Evolutionary conservation across 768 basidiomycete species (phyloP).

Genomic region (Austroboletus eburneus): DNA sequence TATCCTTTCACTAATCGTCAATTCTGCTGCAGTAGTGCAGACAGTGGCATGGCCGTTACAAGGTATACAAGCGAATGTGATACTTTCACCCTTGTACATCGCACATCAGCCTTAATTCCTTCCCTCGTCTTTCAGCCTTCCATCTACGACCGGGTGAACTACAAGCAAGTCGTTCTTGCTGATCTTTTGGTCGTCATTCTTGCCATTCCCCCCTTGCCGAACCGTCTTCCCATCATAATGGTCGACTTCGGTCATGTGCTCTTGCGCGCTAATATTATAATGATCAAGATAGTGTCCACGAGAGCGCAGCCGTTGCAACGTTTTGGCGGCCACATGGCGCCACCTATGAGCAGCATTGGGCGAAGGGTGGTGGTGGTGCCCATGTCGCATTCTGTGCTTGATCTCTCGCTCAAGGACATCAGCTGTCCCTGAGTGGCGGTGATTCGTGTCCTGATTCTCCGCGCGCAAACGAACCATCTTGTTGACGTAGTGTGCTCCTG

Average conservation of each 20-base stretch:
- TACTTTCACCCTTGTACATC: too few relatives aligned
- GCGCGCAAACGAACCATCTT: slow-evolving; percentile 44
- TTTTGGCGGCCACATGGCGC: slow-evolving; percentile 43
- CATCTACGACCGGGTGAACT: slow-evolving; percentile 64
- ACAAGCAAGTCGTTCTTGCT: slow-evolving; percentile 49
- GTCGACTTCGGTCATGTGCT: slow-evolving; percentile 80
- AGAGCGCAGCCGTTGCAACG: slow-evolving; percentile 44
- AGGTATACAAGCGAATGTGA: too few relatives aligned
- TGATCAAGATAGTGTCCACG: slow-evolving; percentile 53
- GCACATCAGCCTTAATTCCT: too few relatives aligned
- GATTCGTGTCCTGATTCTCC: slow-evolving; percentile 24
- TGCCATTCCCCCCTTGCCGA: slow-evolving; percentile 32
- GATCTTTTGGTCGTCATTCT: slow-evolving; percentile 11
- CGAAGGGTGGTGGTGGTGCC: slow-evolving; percentile 16
- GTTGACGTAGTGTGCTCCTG: slow-evolving; percentile 74
- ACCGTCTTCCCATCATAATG: slow-evolving; percentile 57
- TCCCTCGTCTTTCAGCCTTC: slow-evolving; percentile 55
- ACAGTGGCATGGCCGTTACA: too few relatives aligned
- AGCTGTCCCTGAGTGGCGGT: slow-evolving; percentile 43
- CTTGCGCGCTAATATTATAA: slow-evolving; percentile 54
- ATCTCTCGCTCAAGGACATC: slow-evolving; percentile 46
- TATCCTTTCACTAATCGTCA: too few relatives aligned
- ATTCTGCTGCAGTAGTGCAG: too few relatives aligned
- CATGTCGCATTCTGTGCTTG: slow-evolving; percentile 33
- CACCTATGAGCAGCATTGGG: slow-evolving; percentile 38